phyloP scores from a whole-genome alignment of 2,329 filamentous ascomycete genomes.

The Cordyceps cicadae region DNA sequence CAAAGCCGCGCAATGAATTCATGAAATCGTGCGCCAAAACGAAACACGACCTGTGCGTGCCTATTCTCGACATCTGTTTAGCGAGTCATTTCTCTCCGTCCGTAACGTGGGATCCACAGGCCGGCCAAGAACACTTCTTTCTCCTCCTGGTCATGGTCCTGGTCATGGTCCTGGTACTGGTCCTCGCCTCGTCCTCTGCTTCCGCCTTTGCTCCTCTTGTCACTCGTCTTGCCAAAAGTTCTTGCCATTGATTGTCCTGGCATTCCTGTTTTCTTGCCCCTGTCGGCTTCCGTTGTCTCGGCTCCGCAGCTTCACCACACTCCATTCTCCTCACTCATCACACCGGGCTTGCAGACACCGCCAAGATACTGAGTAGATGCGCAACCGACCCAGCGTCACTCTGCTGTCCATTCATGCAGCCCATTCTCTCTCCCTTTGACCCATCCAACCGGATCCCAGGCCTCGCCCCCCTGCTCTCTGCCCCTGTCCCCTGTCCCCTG shows the following conservation, averaged over 20 bases:
- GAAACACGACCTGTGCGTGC: not conserved
- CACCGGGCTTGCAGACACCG: no score
- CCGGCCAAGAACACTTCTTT: not conserved
- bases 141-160: no score
- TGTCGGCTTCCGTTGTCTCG: not conserved
- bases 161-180: not conserved
- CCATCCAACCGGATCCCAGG: not conserved
- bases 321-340: not conserved
- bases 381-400: not conserved
- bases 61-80: not conserved
- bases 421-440: not conserved
- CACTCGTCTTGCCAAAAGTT: not conserved
- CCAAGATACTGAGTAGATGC: not conserved
- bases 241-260: not conserved
- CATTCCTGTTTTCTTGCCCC: not conserved
- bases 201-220: no score
- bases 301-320: not conserved
- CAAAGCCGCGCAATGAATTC: not conserved
- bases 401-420: not conserved
- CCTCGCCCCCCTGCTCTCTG: no score
- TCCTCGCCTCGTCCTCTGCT: no score
- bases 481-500: no score
- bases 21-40: not conserved
- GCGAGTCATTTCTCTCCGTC: not conserved
- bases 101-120: not conserved